These are phyloP conservation scores for Epichloe amarillans DNA, from an alignment of 2,329 filamentous ascomycete genomes.

Conservation along the genomic window DNA sequence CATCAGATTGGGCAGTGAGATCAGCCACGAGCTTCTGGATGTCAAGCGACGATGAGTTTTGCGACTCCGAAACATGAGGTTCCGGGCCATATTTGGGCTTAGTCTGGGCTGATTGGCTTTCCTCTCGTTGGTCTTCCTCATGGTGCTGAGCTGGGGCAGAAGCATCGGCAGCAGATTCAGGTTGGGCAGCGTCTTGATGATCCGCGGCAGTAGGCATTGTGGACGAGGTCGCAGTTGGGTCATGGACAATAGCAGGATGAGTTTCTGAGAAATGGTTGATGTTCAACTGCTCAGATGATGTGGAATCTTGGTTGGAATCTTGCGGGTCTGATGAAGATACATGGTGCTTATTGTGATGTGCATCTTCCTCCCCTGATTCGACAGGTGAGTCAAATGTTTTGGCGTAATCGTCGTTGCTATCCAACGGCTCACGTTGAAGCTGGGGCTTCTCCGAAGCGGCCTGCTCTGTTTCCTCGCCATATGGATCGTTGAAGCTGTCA, in stretches of 20 bases:
- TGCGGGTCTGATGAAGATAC: slow-evolving; percentile 28
- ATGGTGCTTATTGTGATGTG: slow-evolving; percentile 24
- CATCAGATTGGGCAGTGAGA: slow-evolving; percentile 23
- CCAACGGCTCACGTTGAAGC: slow-evolving; percentile 17
- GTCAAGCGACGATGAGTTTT: slow-evolving; percentile 19
- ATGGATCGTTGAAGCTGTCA: slow-evolving; percentile 35
- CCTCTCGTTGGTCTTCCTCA: slow-evolving; percentile 10
- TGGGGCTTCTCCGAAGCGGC: slow-evolving; percentile 9
- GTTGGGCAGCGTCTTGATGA: slow-evolving; percentile 7
- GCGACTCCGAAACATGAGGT: slow-evolving; percentile 15
- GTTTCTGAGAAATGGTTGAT: slow-evolving; percentile 18
- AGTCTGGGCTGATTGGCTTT: slow-evolving; percentile 9
- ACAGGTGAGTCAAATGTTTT: slow-evolving; percentile 37
- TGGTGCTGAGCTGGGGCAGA: slow-evolving; percentile 14
- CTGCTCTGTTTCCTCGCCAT: slow-evolving; percentile 26
- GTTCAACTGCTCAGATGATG: slow-evolving; percentile 25
- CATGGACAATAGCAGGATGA: slow-evolving; percentile 18
- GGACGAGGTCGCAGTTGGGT: slow-evolving; percentile 14
- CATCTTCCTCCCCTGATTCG: slow-evolving; percentile 22
- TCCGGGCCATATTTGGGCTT: slow-evolving; percentile 16
- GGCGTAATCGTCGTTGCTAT: slow-evolving; percentile 35
- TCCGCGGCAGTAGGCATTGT: slow-evolving; percentile 10
- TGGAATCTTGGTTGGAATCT: slow-evolving; percentile 30
- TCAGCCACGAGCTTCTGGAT: slow-evolving; percentile 29
- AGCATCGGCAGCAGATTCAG: slow-evolving; percentile 8